Evolutionary conservation across 352 stramenopile species (phyloP), one percentile per base, ranked within the genome.

Genomic region (Phytophthora niederhauseri): DNA sequence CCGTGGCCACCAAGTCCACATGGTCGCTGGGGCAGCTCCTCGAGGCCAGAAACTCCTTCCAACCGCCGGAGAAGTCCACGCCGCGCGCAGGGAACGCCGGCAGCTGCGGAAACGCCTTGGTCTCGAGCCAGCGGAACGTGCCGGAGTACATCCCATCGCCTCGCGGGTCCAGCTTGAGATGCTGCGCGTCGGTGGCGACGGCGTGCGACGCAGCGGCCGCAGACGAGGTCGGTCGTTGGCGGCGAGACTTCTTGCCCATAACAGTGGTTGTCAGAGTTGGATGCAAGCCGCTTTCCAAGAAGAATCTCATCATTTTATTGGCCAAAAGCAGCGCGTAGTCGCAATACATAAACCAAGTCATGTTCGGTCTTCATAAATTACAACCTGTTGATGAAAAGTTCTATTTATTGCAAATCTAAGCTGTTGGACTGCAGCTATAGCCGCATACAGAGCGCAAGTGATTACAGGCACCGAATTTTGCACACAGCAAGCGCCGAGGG

Each of bases 61-160:
- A 94, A 0, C 82, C 84, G 17, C 46, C 66, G 0, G 54, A 53
- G 15, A 85, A 66, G 20, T 70, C 62, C 22, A 81, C 58, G 8
- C 9, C 4, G 11, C 45, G 59, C 43, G 51, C 61, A 34, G 72
- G 56, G 22, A 66, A 72, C 0, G 30, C 22, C 12, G 84, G 82
- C 7, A 92, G 66, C 11, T 43, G 22, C 2, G 81, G 77, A 34
- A 92, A 92, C 9, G 43, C 19, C 61, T 92, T 92, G 59, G 73
- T 73, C 50, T 92, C 84, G 53, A 84, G 80, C 84, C 86, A 94
- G 48, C 86, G 82, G 64, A 94, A 94, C 17, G 84, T 90, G 50
- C 86, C 86, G 65, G 81, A 91, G 78, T 92, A 94, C 81, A 94
- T 83, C 14, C 86, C 86, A 28, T 92, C 84, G 46, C 84, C 80